Evolutionary conservation across 768 basidiomycete species (phyloP), one percentile per base, ranked within the genome.

Genomic region (Tremella fuciformis): DNA sequence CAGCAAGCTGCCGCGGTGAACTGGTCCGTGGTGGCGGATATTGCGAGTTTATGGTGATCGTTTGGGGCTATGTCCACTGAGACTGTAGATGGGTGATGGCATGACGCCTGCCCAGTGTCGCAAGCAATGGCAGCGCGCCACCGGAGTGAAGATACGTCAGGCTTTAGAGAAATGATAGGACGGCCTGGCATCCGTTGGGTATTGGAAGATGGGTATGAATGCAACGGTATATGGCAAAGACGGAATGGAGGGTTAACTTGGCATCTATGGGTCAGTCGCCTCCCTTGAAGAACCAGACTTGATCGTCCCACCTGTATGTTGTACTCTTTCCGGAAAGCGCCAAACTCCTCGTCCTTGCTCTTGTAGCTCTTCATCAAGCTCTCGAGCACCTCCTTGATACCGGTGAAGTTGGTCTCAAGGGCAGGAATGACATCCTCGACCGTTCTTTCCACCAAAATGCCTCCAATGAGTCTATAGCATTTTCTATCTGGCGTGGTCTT

Each of bases 391-490:
- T 86, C 86, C 60, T 83, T 84, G 63, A 98, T 94, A 89, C 72
- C 72, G 13, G 42, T 46, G 37, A 62, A 67, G 53, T 69, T 97
- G n/a, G 86, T 89, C 76, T 89, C 84, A 44, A 99, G 79, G 25
- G 88, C 85, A 38, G 96, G 94, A 38, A 89, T 86, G 50, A 98
- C 90, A 65, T 98, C 94, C 73, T 88, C 86, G 47, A 98, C 96
- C 1, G 93, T 97, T 48, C 93, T 83, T 75, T 98, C 92, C 25
- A 98, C 94, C 15, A 99, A 83, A 6, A 96, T 87, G 25, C 94
- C 94, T 4, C 96, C 96, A 63, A 99, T 88, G 65, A 98, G 82
- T 53, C 94, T 86, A 80, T 97, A 99, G 78, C 96, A 98, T 80
- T 91, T 92, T 57, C 96, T 86, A 77, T 86, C 83, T 16, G 94